Base-by-base conservation (phyloP, 495 filamentous ascomycete species). In the Penicillium silybi region DNA sequence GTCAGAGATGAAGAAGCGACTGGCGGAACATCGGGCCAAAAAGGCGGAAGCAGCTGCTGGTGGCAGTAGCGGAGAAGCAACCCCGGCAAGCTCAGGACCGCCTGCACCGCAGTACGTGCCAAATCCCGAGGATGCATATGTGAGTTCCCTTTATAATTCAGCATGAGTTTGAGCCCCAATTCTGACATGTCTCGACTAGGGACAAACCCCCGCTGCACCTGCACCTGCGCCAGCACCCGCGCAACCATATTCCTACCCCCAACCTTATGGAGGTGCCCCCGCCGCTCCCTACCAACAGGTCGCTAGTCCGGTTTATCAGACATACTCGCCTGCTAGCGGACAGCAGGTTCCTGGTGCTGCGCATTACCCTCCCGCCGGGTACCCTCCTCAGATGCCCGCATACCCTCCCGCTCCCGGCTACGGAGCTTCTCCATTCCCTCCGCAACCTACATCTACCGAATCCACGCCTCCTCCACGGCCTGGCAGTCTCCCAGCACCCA, bases 1-100 rank as follows among this genome's bases (percentile, higher is more conserved):
- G 0, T 83, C 85, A 11, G 89, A 95, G 59, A 64, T 95, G 57
- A 92, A 91, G 76, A 86, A 85, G 76, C 80, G 90, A 48, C 62
- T 95, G 41, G 88, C 88, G 41, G 89, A 88, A 58, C 86, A 91
- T 54, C 87, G 86, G 51, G 87, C 88, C 1, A 84, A 82, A 63
- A 73, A 80, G 47, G 80, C 82, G 18, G 84, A 86, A 54, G 80
- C 80, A 63, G 72, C 73, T 22, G 69, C 66, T 47, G 77, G 77
- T 41, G 77, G 74, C 32, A 83, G 80, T 59, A 83, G 80, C 57
- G 82, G 83, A 41, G 77, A 75, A 29, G 83, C 75, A 27, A 88
- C 84, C 0, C 80, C 85, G 8, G 64, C 77, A 18, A 77, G 77
- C 17, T 74, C 75, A 18, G 74, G 78, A 11, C 75, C 74, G 32